Conservation (phyloP, 257 asterid genomes). For the Handroanthus guayacan region DNA sequence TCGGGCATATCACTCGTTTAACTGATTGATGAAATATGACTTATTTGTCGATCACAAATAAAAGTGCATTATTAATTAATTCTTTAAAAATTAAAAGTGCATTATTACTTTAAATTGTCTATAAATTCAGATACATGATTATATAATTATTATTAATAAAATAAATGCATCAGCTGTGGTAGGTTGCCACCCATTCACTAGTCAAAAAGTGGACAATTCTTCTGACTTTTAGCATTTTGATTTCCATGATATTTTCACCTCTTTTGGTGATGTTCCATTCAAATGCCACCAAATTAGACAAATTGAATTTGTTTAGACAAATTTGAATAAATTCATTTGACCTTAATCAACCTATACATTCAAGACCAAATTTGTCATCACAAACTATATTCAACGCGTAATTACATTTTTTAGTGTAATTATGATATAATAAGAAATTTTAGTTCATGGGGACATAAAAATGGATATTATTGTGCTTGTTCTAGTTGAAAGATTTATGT, state of each 20-base stretch:
- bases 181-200: conserved; percentile 23
- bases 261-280: neutral
- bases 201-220: conserved; percentile 33
- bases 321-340: neutral
- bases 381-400: too few relatives aligned
- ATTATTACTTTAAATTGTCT: neutral
- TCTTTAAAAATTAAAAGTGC: too few relatives aligned
- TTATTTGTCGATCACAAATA: too few relatives aligned
- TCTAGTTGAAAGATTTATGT: too few relatives aligned
- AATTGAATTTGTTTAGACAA: neutral
- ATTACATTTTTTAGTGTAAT: too few relatives aligned
- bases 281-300: neutral
- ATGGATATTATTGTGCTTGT: too few relatives aligned
- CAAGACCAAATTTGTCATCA: too few relatives aligned
- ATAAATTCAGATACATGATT: neutral
- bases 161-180: neutral
- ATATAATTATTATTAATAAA: neutral
- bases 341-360: neutral
- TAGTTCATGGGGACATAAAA: too few relatives aligned
- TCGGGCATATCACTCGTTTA: too few relatives aligned
- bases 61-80: too few relatives aligned
- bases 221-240: conserved; percentile 19
- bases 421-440: too few relatives aligned
- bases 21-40: too few relatives aligned
- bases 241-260: neutral